phyloP scores from a whole-genome alignment of 192 early-diverging fungal genomes.

The Spizellomyces sp. region DNA sequence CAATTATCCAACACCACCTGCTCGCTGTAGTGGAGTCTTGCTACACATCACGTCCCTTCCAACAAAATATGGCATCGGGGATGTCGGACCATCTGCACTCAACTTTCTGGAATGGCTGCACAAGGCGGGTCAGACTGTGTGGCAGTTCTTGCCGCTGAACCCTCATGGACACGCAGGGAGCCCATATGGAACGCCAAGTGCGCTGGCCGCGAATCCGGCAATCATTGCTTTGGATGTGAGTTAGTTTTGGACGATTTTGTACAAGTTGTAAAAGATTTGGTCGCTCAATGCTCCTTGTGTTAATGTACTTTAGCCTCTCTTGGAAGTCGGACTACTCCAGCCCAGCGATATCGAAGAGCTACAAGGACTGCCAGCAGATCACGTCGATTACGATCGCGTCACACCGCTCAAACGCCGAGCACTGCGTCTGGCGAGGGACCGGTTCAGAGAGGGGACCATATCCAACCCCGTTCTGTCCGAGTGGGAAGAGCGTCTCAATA shows the following conservation, averaged over 20 bases:
- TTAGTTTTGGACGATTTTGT: background rate
- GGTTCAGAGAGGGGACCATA: conserved; percentile 5
- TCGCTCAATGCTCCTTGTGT: background rate
- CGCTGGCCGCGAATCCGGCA: conserved; percentile 19
- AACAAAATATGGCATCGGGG: conserved; percentile 20
- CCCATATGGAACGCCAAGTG: conserved; percentile 30
- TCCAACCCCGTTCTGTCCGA: background rate
- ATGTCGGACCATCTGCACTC: conserved; percentile 12
- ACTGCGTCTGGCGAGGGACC: conserved; percentile 25
- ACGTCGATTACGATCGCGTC: conserved; percentile 26
- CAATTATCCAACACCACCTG: background rate
- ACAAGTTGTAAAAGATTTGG: background rate
- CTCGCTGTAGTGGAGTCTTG: conserved; percentile 21
- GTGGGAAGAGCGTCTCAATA: background rate
- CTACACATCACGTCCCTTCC: conserved; percentile 29
- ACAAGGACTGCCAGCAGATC: conserved; percentile 1
- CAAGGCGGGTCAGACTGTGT: conserved; percentile 28
- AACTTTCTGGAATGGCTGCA: conserved; percentile 32
- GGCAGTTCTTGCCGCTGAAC: conserved; percentile 33
- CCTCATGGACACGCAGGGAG: conserved; percentile 33
- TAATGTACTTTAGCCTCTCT: conserved; percentile 12
- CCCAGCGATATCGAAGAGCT: conserved; percentile 5
- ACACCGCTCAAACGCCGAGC: conserved; percentile 20
- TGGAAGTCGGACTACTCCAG: conserved; percentile 21
- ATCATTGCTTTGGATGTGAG: conserved; percentile 23